Evolutionary conservation across 2,329 filamentous ascomycete species (phyloP).

Genomic region (Colletotrichum godetiae): DNA sequence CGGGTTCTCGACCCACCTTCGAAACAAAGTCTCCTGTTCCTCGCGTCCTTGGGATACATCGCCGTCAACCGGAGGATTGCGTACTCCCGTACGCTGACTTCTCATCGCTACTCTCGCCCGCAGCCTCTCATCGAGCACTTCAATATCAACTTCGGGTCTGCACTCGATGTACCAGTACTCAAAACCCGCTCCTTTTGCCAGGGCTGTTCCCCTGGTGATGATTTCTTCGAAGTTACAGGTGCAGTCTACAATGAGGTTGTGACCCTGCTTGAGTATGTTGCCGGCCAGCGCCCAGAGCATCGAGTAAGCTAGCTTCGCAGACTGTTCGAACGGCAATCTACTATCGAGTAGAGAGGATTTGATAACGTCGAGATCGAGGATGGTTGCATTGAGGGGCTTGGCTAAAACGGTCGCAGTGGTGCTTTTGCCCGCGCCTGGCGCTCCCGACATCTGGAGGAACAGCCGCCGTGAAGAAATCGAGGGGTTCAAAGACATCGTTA

Average conservation of each 20-base stretch:
- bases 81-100: constrained; percentile 45
- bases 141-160: constrained; percentile 40
- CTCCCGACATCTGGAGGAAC: constrained; percentile 49
- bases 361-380: constrained; percentile 51
- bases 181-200: constrained; percentile 39
- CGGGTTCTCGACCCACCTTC: constrained; percentile 44
- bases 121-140: constrained; percentile 44
- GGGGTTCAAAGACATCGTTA: background rate
- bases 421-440: constrained; percentile 53
- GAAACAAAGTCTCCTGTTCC: constrained; percentile 39
- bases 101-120: constrained; percentile 39
- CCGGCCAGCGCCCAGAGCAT: constrained; percentile 50
- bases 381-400: constrained; percentile 41
- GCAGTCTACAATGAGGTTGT: constrained; percentile 50
- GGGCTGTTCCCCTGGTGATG: constrained; percentile 42
- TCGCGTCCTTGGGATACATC: constrained; percentile 1
- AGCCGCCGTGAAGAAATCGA: background rate
- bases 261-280: constrained; percentile 47
- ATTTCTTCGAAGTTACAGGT: constrained; percentile 48
- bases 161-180: constrained; percentile 48
- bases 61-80: constrained; percentile 39
- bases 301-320: constrained; percentile 45
- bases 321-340: constrained; percentile 43
- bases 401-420: constrained; percentile 45
- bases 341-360: constrained; percentile 46